phyloP scores from a whole-genome alignment of 805 yeast genomes.

The Saccharomycopsis javanensis region DNA sequence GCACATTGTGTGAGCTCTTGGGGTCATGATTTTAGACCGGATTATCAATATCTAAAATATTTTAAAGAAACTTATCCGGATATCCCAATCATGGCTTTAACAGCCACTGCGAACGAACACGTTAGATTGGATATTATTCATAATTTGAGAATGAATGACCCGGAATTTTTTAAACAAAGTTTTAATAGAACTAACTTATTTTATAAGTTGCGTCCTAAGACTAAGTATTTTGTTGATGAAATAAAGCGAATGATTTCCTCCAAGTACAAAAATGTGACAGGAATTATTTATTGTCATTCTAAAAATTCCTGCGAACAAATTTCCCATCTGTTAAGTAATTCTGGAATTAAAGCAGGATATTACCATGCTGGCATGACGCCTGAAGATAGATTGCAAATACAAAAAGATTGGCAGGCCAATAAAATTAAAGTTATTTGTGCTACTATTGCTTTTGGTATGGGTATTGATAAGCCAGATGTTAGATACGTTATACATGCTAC shows the following conservation, averaged over 20 bases:
- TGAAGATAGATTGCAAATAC: constrained; percentile 63
- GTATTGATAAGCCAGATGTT: constrained; percentile 94
- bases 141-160: constrained; percentile 54
- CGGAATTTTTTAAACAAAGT: constrained; percentile 73
- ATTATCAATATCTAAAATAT: constrained; percentile 69
- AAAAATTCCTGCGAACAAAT: constrained; percentile 82
- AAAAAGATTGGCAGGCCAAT: constrained; percentile 72
- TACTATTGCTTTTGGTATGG: constrained; percentile 98
- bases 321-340: constrained; percentile 44
- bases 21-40: constrained; percentile 99
- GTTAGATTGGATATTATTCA: constrained; percentile 80
- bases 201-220: constrained; percentile 69
- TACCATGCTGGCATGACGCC: constrained; percentile 95
- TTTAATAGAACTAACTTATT: constrained; percentile 81
- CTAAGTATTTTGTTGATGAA: constrained; percentile 42
- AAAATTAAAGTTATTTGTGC: constrained; percentile 79
- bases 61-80: constrained; percentile 68
- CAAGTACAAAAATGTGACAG: constrained; percentile 52
- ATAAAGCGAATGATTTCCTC: constrained; percentile 45
- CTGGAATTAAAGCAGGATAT: constrained; percentile 59
- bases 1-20: constrained; percentile 98
- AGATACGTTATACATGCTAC: constrained; percentile 84
- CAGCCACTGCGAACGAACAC: constrained; percentile 92
- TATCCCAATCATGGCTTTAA: constrained; percentile 88
- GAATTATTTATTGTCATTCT: constrained; percentile 90